Evolutionary conservation across 306 rosid genomes (phyloP), one percentile per base, ranked within the genome.

Genomic region (Dalbergia oliveri): DNA sequence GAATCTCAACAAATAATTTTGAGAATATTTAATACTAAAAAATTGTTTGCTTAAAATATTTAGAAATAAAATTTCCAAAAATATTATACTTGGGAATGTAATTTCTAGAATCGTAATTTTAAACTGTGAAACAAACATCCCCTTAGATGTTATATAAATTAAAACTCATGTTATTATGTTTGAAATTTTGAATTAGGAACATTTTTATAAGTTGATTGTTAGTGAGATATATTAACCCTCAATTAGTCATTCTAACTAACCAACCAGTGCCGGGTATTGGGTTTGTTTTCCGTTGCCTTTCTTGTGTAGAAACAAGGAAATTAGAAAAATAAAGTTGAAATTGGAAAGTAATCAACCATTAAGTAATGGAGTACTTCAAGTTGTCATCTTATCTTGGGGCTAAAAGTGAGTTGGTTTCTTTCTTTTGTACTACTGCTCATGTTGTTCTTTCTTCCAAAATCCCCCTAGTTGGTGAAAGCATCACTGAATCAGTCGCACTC

Each of bases 361-460:
- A 35, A 72, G 21, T 45, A 54, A 56, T 68, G 85, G 84, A 73
- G n/a, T n/a, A n/a, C 54, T 31, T 39, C 9, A 81, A 50, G 68
- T 74, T 78, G 44, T 74, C 69, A 15, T 84, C 86, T 84, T 65
- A 84, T 87, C 83, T 62, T 23, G 51, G 11, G 39, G 57, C 66
- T 59, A 62, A 80, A 84, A 82, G 85, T 35, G 43, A 69, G 61
- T 82, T 33, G 66, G 37, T 65, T 75, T 70, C 72, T 66, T 62
- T 71, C 66, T 41, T 53, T 68, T 44, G 72, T 37, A 9, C 31
- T 26, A 14, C 34, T 75, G 57, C 75, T 47, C 81, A 43, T 81
- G 74, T 69, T 79, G 59, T 9, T 35, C 26, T 41, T 33, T 45
- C 58, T 14, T 19, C 50, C 35, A 75, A 31, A 9, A 13, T 5